These are phyloP conservation scores for Fusarium sp. DNA, from an alignment of 2,329 filamentous ascomycete genomes.

Conservation along the genomic window DNA sequence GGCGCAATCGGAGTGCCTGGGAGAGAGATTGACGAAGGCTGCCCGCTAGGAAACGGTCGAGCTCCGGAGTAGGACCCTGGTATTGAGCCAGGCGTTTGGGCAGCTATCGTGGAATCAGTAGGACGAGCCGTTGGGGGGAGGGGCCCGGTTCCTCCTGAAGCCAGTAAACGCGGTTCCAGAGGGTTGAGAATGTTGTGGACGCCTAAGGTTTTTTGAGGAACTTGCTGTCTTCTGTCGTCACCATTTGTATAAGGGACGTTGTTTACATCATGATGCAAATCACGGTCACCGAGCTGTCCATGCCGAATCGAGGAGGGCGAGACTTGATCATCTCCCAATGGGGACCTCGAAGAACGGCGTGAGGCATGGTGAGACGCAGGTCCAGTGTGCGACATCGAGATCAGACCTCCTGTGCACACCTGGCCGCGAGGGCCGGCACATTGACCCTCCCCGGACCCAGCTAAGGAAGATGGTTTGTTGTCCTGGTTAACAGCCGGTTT, in stretches of 20 bases:
- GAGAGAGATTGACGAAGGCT: slow-evolving; percentile 53
- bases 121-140: slow-evolving; percentile 30
- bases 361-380: slow-evolving; percentile 70
- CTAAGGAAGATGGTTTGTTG: slow-evolving; percentile 40
- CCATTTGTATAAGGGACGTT: slow-evolving; percentile 44
- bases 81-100: slow-evolving; percentile 37
- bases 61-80: slow-evolving; percentile 43
- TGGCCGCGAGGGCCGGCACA: slow-evolving; percentile 69
- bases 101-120: slow-evolving; percentile 40
- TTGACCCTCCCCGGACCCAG: slow-evolving; percentile 61
- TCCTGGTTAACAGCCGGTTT: slow-evolving; percentile 44
- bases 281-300: slow-evolving; percentile 41
- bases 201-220: slow-evolving; percentile 50
- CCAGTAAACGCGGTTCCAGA: slow-evolving; percentile 48
- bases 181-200: slow-evolving; percentile 59
- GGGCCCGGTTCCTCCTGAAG: slow-evolving; percentile 33
- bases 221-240: slow-evolving; percentile 46
- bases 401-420: slow-evolving; percentile 69
- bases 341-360: slow-evolving; percentile 64
- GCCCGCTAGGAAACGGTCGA: slow-evolving; percentile 48
- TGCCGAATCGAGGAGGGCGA: slow-evolving; percentile 47
- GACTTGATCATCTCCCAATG: slow-evolving; percentile 54
- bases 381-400: slow-evolving; percentile 76
- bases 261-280: slow-evolving; percentile 44
- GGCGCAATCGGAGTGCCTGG: slow-evolving; percentile 53